A percentile compares a stretch with the other conserved stretches of the same genome.
Conservation (phyloP, 108 stramenopile species). For the Fragilariopsis cylindrus region DNA sequence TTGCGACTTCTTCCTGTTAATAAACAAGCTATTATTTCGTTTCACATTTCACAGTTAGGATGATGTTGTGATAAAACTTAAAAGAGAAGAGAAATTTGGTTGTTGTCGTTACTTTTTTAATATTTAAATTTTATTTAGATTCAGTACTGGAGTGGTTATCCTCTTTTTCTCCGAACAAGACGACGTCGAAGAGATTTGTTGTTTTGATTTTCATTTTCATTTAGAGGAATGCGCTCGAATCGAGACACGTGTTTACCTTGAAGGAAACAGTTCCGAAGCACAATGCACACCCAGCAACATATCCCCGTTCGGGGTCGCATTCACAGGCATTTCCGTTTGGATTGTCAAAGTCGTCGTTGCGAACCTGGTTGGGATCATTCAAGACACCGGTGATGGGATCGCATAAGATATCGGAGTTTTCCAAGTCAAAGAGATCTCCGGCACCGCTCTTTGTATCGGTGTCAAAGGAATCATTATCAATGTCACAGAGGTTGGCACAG, state of each 20-base stretch:
- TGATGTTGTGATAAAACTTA: too few relatives aligned
- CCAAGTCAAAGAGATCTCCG: background rate
- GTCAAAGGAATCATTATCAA: background rate
- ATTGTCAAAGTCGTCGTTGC: background rate
- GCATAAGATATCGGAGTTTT: background rate
- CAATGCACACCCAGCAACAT: background rate
- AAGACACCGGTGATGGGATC: background rate
- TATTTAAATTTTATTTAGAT: too few relatives aligned
- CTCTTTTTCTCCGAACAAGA: too few relatives aligned
- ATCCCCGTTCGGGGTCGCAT: background rate
- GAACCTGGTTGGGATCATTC: background rate
- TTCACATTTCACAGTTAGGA: too few relatives aligned
- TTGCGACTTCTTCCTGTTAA: too few relatives aligned
- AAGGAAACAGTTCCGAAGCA: background rate
- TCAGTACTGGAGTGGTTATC: too few relatives aligned
- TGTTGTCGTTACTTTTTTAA: too few relatives aligned
- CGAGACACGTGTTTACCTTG: background rate
- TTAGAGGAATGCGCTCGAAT: background rate
- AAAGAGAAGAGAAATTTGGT: too few relatives aligned
- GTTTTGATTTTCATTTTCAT: too few relatives aligned
- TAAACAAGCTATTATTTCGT: too few relatives aligned
- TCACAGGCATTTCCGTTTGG: background rate
- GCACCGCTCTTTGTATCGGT: background rate
- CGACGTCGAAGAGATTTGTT: too few relatives aligned
- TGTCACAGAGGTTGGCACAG: constrained; percentile 3